Percentiles rank a stretch among this genome's conserved stretches.
These are phyloP conservation scores for Fusarium incarnatum DNA, from an alignment of 2,329 filamentous ascomycete species.

Conservation along the genomic window DNA sequence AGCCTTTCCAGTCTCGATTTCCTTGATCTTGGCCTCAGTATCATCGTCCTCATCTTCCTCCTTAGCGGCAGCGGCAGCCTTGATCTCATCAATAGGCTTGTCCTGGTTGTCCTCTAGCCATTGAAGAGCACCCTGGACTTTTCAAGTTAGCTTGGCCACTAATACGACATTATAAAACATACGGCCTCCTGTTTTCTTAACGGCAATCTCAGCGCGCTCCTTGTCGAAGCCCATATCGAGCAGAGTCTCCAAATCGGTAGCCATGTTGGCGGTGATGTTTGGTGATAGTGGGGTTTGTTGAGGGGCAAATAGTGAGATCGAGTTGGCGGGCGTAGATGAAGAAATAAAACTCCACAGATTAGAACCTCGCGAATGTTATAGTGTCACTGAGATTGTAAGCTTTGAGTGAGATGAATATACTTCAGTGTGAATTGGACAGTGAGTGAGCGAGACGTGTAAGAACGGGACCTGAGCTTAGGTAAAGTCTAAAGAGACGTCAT, in stretches of 20 bases:
- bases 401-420: background rate
- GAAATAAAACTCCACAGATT: background rate
- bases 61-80: conserved; percentile 57
- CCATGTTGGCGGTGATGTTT: conserved; percentile 60
- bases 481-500: conserved; percentile 44
- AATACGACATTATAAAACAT: conserved; percentile 52
- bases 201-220: conserved; percentile 82
- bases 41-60: conserved; percentile 63
- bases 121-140: conserved; percentile 89
- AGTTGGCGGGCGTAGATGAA: background rate
- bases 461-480: conserved; percentile 16
- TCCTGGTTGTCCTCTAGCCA: conserved; percentile 96
- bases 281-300: conserved; percentile 41
- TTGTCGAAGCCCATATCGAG: conserved; percentile 85
- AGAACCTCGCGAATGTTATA: background rate
- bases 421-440: background rate
- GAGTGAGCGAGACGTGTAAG: background rate
- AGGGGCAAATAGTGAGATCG: conserved; percentile 18
- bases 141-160: conserved; percentile 12
- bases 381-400: background rate
- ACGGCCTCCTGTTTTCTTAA: conserved; percentile 86
- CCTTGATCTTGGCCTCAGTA: conserved; percentile 67
- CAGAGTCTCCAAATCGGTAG: conserved; percentile 70
- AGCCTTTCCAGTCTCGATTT: conserved; percentile 78
- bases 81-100: conserved; percentile 84